Evolutionary conservation across 768 basidiomycete genomes (phyloP).

Genomic region (Tricholoma flavovirens): DNA sequence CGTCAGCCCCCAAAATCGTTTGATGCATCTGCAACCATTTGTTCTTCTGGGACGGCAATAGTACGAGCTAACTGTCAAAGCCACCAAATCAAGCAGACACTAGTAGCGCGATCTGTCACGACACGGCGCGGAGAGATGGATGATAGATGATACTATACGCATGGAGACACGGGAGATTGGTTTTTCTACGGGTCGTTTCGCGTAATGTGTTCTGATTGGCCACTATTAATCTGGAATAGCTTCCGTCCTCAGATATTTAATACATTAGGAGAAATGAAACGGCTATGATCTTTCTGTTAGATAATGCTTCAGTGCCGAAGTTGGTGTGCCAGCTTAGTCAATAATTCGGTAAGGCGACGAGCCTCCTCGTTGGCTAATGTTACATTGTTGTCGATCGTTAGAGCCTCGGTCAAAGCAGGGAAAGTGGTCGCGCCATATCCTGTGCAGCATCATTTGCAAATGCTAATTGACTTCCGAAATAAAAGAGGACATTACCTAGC

Average conservation of each 20-base stretch:
- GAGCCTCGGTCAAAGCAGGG: slow-evolving; percentile 73
- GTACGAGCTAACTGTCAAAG: not conserved
- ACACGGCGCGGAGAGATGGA: not conserved
- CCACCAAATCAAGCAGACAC: not conserved
- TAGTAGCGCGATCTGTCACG: not conserved
- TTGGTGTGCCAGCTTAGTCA: slow-evolving; percentile 46
- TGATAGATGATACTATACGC: not conserved
- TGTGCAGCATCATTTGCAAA: slow-evolving; percentile 18
- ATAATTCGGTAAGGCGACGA: slow-evolving; percentile 43
- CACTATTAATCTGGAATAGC: not conserved
- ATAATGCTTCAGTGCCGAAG: slow-evolving; percentile 24
- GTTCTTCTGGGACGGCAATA: not conserved
- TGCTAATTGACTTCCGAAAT: not conserved
- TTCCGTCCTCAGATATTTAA: not conserved
- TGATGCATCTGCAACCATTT: not conserved
- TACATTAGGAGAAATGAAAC: not conserved
- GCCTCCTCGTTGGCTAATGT: slow-evolving; percentile 59
- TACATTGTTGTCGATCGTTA: slow-evolving; percentile 61
- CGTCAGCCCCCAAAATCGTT: slow-evolving; percentile 4
- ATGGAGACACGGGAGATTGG: not conserved
- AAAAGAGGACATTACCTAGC: slow-evolving; percentile 46
- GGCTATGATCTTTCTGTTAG: not conserved
- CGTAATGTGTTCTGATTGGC: not conserved
- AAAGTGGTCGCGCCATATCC: slow-evolving; percentile 84
- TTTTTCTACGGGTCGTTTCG: not conserved